These are phyloP conservation scores for Mucor saturninus DNA, from an alignment of 371 early-diverging fungal species.

Conservation along the genomic window DNA sequence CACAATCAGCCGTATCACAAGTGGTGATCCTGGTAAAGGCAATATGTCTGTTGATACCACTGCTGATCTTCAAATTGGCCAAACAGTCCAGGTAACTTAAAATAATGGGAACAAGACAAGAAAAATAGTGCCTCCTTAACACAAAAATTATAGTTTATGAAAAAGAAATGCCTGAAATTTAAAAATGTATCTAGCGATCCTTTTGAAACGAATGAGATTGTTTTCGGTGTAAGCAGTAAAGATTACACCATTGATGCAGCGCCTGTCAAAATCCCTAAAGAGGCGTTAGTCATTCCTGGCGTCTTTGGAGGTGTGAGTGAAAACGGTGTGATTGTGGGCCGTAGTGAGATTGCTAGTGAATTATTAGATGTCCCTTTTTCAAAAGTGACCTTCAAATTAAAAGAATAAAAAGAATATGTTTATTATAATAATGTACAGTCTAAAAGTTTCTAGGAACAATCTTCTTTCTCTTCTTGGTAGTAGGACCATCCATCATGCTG, in stretches of 20 bases:
- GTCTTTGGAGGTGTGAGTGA: constrained; percentile 63
- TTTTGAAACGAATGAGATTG: constrained; percentile 25
- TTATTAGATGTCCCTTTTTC: constrained; percentile 52
- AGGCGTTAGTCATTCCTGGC: constrained; percentile 12
- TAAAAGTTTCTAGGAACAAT: neutral
- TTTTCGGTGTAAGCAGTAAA: constrained; percentile 39
- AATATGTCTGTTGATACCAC: constrained; percentile 77
- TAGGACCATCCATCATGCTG: constrained; percentile 34
- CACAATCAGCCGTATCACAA: constrained; percentile 66
- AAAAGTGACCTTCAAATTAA: constrained; percentile 23
- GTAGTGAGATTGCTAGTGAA: constrained; percentile 34
- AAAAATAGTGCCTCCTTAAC: neutral
- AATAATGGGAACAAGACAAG: neutral
- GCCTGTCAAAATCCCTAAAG: constrained; percentile 26
- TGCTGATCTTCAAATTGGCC: constrained; percentile 64
- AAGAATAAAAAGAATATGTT: constrained; percentile 6
- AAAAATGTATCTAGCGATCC: constrained; percentile 27
- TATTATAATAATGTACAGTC: neutral
- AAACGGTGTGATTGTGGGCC: constrained; percentile 60
- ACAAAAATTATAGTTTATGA: constrained; percentile 25
- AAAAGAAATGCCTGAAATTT: constrained; percentile 15
- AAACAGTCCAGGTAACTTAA: constrained; percentile 58
- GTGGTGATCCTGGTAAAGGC: constrained; percentile 79
- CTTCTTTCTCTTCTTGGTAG: constrained; percentile 46
- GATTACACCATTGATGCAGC: constrained; percentile 39